These are phyloP conservation scores for Scenedesmus sp. DNA, from an alignment of 163 green algal genomes.

Conservation along the genomic window DNA sequence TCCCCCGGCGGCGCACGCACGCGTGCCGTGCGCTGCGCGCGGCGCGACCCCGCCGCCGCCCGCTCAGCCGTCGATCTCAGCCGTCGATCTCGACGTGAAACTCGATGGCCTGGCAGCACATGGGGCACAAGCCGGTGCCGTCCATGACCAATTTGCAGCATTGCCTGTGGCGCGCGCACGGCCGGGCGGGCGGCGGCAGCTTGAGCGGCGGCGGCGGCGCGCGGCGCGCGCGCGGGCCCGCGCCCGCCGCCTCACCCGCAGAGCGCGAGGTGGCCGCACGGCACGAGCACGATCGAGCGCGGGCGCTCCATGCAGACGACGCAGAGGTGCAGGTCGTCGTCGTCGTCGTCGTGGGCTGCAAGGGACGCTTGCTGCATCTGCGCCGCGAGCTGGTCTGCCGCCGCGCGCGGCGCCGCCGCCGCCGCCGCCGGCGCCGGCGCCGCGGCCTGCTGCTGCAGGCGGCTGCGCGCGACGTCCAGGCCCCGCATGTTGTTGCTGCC, in stretches of 20 bases:
- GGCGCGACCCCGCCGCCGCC: too few relatives aligned
- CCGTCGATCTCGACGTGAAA: slow-evolving; percentile 29
- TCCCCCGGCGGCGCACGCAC: too few relatives aligned
- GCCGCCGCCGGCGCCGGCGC: slow-evolving; percentile 6
- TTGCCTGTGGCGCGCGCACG: too few relatives aligned
- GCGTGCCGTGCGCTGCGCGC: too few relatives aligned
- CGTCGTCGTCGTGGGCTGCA: slow-evolving; percentile 5
- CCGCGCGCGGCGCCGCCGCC: background rate
- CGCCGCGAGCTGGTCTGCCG: slow-evolving; percentile 11
- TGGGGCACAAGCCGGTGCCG: slow-evolving; percentile 16
- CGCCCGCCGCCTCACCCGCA: too few relatives aligned
- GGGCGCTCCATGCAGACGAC: slow-evolving; percentile 52
- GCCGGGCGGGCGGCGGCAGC: too few relatives aligned
- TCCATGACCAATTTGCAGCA: slow-evolving; percentile 43
- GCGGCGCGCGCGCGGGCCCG: too few relatives aligned
- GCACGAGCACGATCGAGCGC: slow-evolving; percentile 49
- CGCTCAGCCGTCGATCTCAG: too few relatives aligned
- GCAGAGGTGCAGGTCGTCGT: slow-evolving; percentile 38
- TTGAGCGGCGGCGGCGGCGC: too few relatives aligned
- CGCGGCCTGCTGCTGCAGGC: slow-evolving; percentile 7
- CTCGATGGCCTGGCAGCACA: slow-evolving; percentile 32
- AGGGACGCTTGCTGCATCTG: slow-evolving; percentile 25
- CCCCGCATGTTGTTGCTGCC: too few relatives aligned
- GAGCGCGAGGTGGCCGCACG: slow-evolving; percentile 58
- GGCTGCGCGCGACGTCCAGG: too few relatives aligned